A percentile compares a stretch with the other conserved stretches of the same genome.
phyloP scores from a whole-genome alignment of 1,284 basidiomycete species.

The Austroboletus novae-zelandiae region DNA sequence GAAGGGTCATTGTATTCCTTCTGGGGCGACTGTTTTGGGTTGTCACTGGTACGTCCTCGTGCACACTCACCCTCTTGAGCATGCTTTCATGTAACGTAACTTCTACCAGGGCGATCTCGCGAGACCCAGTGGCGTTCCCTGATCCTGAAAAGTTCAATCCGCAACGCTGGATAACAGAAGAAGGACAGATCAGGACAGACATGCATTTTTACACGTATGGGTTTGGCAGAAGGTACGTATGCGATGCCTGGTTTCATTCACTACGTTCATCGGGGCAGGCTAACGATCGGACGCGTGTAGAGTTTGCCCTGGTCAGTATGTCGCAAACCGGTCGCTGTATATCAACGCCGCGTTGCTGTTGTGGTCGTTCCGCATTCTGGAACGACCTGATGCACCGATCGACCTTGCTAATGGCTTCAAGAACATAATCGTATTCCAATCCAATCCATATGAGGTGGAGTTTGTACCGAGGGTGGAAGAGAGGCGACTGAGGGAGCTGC shows the following conservation, averaged over 20 bases:
- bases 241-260: not conserved
- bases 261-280: not conserved
- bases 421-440: not conserved
- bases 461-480: not conserved
- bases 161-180: not conserved
- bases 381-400: not conserved
- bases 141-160: not conserved
- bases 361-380: not conserved
- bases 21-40: not conserved
- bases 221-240: not conserved
- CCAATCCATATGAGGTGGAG: not conserved
- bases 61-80: not conserved
- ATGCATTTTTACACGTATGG: not conserved
- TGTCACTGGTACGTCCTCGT: not conserved
- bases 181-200: not conserved
- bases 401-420: not conserved
- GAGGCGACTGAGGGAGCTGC: not conserved
- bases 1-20: not conserved
- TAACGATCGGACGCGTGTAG: not conserved
- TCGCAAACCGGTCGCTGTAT: not conserved
- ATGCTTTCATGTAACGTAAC: not conserved
- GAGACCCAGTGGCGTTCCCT: not conserved
- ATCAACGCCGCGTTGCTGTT: not conserved
- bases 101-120: not conserved
- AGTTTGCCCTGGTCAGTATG: not conserved